Base-by-base conservation (phyloP, 176 grass and related monocot species). In the Eragrostis curvula region DNA sequence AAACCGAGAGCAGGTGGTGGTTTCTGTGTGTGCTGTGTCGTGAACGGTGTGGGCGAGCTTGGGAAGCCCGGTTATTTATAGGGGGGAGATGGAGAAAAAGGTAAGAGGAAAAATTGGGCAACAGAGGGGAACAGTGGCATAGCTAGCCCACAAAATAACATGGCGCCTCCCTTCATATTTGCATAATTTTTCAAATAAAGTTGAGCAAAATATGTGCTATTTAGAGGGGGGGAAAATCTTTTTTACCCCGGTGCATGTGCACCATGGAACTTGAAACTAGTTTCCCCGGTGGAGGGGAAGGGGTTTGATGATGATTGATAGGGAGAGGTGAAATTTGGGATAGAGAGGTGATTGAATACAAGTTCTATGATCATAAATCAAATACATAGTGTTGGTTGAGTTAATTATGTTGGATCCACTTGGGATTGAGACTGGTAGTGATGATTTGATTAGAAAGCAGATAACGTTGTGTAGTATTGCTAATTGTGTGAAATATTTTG, bases 31-130 rank as follows among this genome's bases (percentile, higher is more conserved):
- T 62, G 87, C 32, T 30, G 72, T 10, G 23, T 24, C 46, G 1
- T 40, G 87, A 76, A 47, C 71, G 83, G 14, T 71, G 82, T 71
- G 82, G 40, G 68, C 20, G 66, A 44, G 23, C 41, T 51, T 73
- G 79, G 72, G 57, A 60, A 27, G 58, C 5, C 4, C 2, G 42
- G 78, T 74, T 90, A 89, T 90, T 86, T 90, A 90, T 86, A 86
- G 72, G 63, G 29, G 29, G 68, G 39, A 30, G 52, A 42, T 27
- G 42, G 40, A 51, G 7, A 59, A 42, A 59, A 21, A 12, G 12
- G 67, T 5, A 47, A 9, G 73, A 46, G 5, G 14, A 49, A 44
- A 70, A 15, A 28, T 55, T 73, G 29, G 36, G 82, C 5, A 44
- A 85, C 5, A 23, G 21, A 40, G 32, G 27, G 36, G 56, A 36